A percentile compares a stretch with the other conserved stretches of the same genome.
Conservation (phyloP, 179 eudicot species). For the Patellifolia procumbens region DNA sequence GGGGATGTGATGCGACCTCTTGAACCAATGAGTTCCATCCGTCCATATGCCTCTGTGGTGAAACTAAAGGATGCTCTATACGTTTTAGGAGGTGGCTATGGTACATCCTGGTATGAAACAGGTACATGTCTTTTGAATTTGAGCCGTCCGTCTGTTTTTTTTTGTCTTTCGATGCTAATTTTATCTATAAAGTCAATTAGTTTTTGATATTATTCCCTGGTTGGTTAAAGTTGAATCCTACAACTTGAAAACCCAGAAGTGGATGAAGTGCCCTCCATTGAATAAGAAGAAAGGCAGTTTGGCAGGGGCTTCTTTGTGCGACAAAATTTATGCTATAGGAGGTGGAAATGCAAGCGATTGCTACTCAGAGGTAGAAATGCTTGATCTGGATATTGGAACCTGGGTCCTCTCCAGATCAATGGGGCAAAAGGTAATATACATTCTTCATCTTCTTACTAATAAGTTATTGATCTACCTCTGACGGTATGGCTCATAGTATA, state of each 20-base stretch:
- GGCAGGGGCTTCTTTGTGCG: constrained; percentile 53
- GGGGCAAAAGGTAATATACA: constrained; percentile 58
- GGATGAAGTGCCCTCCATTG: constrained; percentile 66
- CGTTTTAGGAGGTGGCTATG: constrained; percentile 79
- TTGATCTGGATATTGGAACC: constrained; percentile 57
- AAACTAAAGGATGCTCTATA: constrained; percentile 52
- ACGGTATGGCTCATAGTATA: background rate
- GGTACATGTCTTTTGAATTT: constrained; percentile 41
- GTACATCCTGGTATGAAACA: constrained; percentile 68
- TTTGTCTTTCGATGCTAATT: background rate
- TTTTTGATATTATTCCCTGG: constrained; percentile 11
- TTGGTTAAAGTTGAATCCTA: constrained; percentile 73
- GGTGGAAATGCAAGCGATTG: constrained; percentile 70
- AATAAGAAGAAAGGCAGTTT: constrained; percentile 65
- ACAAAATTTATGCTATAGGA: constrained; percentile 76
- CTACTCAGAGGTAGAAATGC: constrained; percentile 79
- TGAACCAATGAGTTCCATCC: constrained; percentile 57
- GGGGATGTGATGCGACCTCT: constrained; percentile 51
- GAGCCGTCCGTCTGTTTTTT: constrained; percentile 12
- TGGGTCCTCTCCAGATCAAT: constrained; percentile 73
- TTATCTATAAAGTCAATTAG: background rate
- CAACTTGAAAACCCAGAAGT: constrained; percentile 43
- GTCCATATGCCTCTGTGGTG: constrained; percentile 68
- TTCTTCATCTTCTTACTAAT: background rate
- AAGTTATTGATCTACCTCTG: background rate